These are phyloP conservation scores for Balakata baccata DNA, from an alignment of 345 rosid species.

Conservation along the genomic window DNA sequence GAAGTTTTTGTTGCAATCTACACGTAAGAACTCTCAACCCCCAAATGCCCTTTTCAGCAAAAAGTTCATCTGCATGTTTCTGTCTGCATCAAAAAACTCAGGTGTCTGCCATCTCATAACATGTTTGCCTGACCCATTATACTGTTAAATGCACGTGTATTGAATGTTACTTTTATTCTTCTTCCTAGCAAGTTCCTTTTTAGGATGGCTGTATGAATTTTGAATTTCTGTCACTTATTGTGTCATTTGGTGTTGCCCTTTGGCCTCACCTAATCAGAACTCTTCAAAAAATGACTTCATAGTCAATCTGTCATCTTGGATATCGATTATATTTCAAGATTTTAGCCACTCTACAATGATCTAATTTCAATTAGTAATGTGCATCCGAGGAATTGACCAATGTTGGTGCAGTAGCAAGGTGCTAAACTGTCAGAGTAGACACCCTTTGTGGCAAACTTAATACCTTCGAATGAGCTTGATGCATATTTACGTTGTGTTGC, in stretches of 20 bases:
- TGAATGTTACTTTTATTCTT: neutral
- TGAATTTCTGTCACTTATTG: neutral
- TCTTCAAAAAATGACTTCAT: neutral
- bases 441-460: neutral
- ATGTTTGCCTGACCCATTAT: constrained; percentile 2
- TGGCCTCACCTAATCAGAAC: neutral
- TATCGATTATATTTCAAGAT: neutral
- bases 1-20: constrained; percentile 84
- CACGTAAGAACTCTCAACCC: constrained; percentile 54
- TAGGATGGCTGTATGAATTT: neutral
- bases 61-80: neutral
- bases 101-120: neutral
- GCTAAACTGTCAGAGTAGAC: neutral
- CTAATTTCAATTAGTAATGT: neutral
- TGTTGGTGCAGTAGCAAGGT: neutral
- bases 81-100: neutral
- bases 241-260: neutral
- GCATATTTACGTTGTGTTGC: neutral
- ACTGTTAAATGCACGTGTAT: neutral
- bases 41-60: neutral
- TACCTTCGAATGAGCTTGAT: neutral
- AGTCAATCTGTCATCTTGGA: neutral
- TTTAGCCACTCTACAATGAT: neutral
- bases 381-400: neutral
- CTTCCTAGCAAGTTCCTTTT: neutral